Evolutionary conservation across 2,329 filamentous ascomycete species (phyloP), one percentile per base, ranked within the genome.

Genomic region (Epichloe brachyelytri): DNA sequence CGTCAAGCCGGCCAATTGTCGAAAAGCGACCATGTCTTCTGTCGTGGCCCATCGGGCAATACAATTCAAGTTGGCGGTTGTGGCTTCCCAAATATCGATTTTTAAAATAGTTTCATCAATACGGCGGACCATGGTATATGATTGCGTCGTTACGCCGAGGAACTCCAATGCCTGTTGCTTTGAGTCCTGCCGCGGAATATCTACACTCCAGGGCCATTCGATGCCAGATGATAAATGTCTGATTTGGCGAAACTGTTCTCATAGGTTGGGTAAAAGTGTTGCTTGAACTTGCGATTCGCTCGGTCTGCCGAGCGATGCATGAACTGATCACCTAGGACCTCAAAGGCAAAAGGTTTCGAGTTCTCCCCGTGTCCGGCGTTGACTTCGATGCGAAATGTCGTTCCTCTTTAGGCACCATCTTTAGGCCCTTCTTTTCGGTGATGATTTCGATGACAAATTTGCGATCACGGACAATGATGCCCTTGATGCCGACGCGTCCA

Each of bases 281-380:
- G 76, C 69, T 93, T 95, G 69, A 95, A 95, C 70, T 95, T 97
- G 70, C 82, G 88, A 60, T 86, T 95, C 46, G 89, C 88, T 20
- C 93, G 75, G 64, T 97, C 91, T 15, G 85, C 82, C 2, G 91
- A 83, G 11, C 89, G 77, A 57, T 83, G 80, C 73, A 88, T 81
- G 62, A 97, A 90, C 63, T 94, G 88, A 59, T 88, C 85, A 3
- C 93, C 93, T 56, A 91, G 78, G 2, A 97, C 72, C 65, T 97
- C 91, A 60, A 96, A 93, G 0, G 83, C 76, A 60, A 96, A 73
- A 3, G 49, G 48, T 17, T 37, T 60, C 47, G 60, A 57, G 40
- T 59, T 53, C 12, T 48, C 57, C 6, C 43, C 56, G 5, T 57
- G 48, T 15, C 58, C 55, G 5, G 53, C 4, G 62, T 83, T 80